A percentile compares a stretch with the other conserved stretches of the same genome.
phyloP scores from a whole-genome alignment of 148 eudicot genomes.

The Talinum fruticosum region DNA sequence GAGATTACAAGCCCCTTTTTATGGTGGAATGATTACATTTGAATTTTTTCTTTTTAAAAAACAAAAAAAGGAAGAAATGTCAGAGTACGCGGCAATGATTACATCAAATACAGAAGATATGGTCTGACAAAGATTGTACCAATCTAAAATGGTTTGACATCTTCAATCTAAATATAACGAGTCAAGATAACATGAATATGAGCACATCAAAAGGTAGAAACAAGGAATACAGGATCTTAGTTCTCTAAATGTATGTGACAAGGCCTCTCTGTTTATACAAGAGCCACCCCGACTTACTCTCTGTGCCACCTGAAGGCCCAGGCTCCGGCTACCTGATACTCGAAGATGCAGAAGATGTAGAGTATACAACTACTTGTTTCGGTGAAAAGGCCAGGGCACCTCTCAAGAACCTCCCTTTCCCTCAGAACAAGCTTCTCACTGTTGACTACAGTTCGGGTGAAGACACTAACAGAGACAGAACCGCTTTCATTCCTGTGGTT shows the following conservation, averaged over 20 bases:
- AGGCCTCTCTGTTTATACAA: conserved; percentile 44
- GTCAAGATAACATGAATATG: too few species aligned
- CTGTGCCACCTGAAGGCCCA: neutral
- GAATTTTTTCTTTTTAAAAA: too few species aligned
- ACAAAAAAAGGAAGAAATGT: too few species aligned
- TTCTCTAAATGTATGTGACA: conserved; percentile 49
- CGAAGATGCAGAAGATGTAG: neutral
- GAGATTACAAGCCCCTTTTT: too few species aligned
- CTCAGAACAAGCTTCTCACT: conserved; percentile 13
- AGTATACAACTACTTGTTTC: neutral
- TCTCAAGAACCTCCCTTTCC: neutral
- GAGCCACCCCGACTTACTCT: conserved; percentile 29
- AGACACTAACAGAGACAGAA: neutral
- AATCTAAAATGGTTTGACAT: too few species aligned
- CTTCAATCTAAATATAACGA: too few species aligned
- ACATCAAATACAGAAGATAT: too few species aligned
- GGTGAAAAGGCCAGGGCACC: neutral
- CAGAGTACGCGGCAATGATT: too few species aligned
- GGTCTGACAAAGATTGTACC: too few species aligned
- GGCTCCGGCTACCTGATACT: neutral
- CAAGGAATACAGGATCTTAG: neutral
- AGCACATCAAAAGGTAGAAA: too few species aligned
- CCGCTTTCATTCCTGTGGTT: conserved; percentile 45
- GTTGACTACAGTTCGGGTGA: conserved; percentile 8
- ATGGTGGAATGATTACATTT: too few species aligned